Evolutionary conservation across 1,284 basidiomycete species (phyloP), one percentile per base, ranked within the genome.

Genomic region (Boletus sp.): DNA sequence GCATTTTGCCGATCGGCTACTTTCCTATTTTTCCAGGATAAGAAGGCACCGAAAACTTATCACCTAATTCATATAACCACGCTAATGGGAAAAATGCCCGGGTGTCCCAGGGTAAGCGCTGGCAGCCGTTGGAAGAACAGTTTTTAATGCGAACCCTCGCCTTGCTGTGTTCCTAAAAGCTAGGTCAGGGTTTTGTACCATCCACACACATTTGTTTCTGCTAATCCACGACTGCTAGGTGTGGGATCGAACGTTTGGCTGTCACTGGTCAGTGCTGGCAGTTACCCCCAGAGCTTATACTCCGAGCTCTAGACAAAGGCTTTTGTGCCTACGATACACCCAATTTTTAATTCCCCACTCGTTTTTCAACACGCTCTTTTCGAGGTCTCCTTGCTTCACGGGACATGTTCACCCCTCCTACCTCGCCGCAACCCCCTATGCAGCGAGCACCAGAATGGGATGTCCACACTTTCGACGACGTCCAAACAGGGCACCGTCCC

Each of bases 391-490:
- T 26, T 38, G 17, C 20, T 45, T 49, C 23, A 42, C 50, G n/a
- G 33, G 34, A 52, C 52, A 78, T 78, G 76, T 75, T 77, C 60
- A 77, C 76, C 45, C 77, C 77, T 35, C 75, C 77, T 17, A 68
- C 72, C 8, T 78, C 78, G 4, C 72, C 73, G 1, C 49, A 55
- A 32, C 64, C 69, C 56, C 51, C 56, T 29, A 27, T 36, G 37
- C 45, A 37, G 13, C 54, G 41, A 46, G 22, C 26, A 25, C 44
- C 50, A 33, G 37, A 45, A 44, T 26, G n/a, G 8, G 25, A 42
- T 35, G 29, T 36, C 44, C 37, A 45, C 37, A 8, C 41, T 27
- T 45, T 44, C 16, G 40, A 43, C 16, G 34, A 44, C 41, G 41
- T 49, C 20, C 55, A 52, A 32, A 47, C 49, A 17, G 46, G 17